A percentile compares a stretch with the other conserved stretches of the same genome.
Conservation (phyloP, 2,329 filamentous ascomycete genomes). For the Passalora sequoiae region DNA sequence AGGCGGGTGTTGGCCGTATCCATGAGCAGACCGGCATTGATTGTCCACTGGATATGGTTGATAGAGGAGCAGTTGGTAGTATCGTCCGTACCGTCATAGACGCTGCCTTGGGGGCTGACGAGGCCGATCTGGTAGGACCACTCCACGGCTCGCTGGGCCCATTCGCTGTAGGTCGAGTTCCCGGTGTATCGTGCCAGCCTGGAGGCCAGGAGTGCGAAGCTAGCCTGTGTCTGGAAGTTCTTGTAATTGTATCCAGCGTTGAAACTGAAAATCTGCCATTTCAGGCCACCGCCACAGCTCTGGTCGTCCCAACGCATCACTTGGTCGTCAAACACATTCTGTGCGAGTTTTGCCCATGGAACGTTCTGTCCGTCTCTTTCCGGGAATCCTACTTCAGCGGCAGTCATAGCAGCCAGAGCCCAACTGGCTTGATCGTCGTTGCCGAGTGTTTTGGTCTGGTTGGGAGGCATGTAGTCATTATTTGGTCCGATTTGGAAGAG, state of each 20-base stretch:
- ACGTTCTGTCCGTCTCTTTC: conserved; percentile 25
- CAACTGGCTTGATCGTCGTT: conserved; percentile 65
- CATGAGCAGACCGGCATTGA: conserved; percentile 61
- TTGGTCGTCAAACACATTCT: conserved; percentile 75
- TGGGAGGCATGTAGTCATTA: conserved; percentile 56
- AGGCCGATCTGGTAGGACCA: conserved; percentile 57
- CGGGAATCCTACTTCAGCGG: conserved; percentile 70
- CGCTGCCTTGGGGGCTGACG: conserved; percentile 42
- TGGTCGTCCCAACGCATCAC: conserved; percentile 61
- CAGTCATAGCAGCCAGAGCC: conserved; percentile 73
- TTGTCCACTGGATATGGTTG: conserved; percentile 55
- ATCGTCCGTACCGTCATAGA: conserved; percentile 60
- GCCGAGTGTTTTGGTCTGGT: conserved; percentile 37
- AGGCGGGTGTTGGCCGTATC: conserved; percentile 44
- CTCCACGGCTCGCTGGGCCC: conserved; percentile 62
- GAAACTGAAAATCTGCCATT: conserved; percentile 76
- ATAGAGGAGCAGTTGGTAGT: conserved; percentile 50
- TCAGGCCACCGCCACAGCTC: conserved; percentile 66
- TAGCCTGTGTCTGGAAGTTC: conserved; percentile 74
- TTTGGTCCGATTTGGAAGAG: conserved; percentile 56
- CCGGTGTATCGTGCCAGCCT: conserved; percentile 35
- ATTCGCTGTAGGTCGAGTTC: conserved; percentile 55
- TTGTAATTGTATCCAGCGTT: conserved; percentile 81
- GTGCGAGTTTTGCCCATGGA: conserved; percentile 63
- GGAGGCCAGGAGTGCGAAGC: conserved; percentile 76